Evolutionary conservation across 1,284 basidiomycete species (phyloP), one percentile per base, ranked within the genome.

Genomic region (Tilletia indica): DNA sequence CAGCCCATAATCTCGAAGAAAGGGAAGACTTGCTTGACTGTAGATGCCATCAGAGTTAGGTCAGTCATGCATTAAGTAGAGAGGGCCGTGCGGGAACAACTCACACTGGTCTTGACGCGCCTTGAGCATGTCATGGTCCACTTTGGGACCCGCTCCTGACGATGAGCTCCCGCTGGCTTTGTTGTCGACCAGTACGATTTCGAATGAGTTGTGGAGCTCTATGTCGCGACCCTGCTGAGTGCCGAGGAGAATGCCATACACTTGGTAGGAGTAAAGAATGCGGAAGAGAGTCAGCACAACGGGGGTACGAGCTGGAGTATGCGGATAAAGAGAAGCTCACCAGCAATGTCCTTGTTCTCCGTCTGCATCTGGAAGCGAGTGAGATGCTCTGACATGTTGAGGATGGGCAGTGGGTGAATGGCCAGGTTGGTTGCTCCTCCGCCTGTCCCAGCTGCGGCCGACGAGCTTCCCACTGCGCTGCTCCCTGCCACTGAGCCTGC

Each of bases 121-220:
- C 9, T 90, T 88, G 19, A 97, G 86, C 84, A 96, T 97, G 4
- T 75, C 70, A 69, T 76, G 74, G 56, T 79, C 76, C 51, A 80
- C 73, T 16, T 31, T 66, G 0, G 72, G 71, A 0, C 70, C 34
- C 31, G 45, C 70, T 87, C 86, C 61, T 86, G 87, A 61, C 87
- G 86, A 45, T 81, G 87, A 8, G 58, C 48, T 12, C n/a, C 11
- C 34, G 56, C 12, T 45, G 5, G 54, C 31, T 14, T 70, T 68
- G 6, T 71, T 19, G 31, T 80, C 79, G 21, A 91, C 85, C 4
- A 58, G 56, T 11, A 90, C 90, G 72, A 99, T 87, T 84, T 99
- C 96, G 82, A 98, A 99, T 2, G 92, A 92, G 83, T 98, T 99
- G 74, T 95, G 92, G 79, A 99, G 94, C 85, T 98, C 94, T 16